These are phyloP conservation scores for Emergomyces orientalis DNA, from an alignment of 2,329 filamentous ascomycete genomes.

Conservation along the genomic window DNA sequence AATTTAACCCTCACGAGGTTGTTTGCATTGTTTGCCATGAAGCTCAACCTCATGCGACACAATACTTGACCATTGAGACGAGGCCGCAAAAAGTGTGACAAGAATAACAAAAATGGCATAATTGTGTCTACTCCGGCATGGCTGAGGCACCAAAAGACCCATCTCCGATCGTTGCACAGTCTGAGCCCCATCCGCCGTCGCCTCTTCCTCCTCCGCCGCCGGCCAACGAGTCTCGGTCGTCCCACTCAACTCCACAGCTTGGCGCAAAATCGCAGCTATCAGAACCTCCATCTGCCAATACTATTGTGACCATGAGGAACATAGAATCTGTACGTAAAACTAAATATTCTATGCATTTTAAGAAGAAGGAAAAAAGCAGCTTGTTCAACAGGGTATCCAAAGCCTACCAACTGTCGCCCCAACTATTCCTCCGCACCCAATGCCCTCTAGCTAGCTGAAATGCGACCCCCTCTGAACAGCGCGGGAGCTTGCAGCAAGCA, in stretches of 20 bases:
- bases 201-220: conserved; percentile 5
- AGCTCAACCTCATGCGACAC: background rate
- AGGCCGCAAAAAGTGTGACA: background rate
- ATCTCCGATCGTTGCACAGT: conserved; percentile 5
- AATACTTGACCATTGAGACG: background rate
- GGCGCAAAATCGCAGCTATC: conserved; percentile 3
- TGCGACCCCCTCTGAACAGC: background rate
- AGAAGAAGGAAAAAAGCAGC: background rate
- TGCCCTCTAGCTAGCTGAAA: too few relatives aligned
- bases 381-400: background rate
- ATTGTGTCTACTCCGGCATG: background rate
- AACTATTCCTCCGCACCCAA: background rate
- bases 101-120: background rate
- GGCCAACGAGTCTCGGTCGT: background rate
- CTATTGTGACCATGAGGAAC: conserved; percentile 6
- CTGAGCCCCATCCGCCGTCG: background rate
- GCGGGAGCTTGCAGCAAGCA: background rate
- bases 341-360: background rate
- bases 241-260: conserved; percentile 7
- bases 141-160: conserved; percentile 8
- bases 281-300: background rate
- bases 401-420: background rate
- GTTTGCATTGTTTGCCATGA: conserved; percentile 18
- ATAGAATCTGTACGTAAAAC: conserved; percentile 7
- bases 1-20: conserved; percentile 8